Conservation (phyloP, 2,329 filamentous ascomycete genomes). For the Colletotrichum acutatum region DNA sequence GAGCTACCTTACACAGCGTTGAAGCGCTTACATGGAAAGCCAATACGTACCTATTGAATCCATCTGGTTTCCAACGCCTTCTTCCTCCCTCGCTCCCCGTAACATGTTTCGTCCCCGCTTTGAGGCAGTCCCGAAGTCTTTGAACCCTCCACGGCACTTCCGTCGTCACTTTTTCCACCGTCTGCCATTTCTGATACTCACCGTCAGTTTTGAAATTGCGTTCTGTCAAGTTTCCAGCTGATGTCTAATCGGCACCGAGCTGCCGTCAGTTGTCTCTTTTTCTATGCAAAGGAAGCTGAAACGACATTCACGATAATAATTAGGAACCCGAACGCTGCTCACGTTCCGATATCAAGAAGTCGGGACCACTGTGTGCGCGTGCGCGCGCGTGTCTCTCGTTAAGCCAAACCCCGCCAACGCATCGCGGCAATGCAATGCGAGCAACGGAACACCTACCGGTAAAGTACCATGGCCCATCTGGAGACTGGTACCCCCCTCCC, state of each 20-base stretch:
- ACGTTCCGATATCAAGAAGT: neutral
- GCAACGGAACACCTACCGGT: conserved; percentile 3
- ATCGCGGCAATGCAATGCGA: conserved; percentile 30
- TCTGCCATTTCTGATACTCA: neutral
- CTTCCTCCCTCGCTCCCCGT: neutral
- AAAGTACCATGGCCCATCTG: conserved; percentile 8
- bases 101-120: neutral
- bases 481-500: neutral
- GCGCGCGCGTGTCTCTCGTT: neutral
- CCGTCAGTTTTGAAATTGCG: neutral
- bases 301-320: conserved; percentile 23
- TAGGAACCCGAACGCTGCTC: conserved; percentile 8
- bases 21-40: conserved; percentile 13
- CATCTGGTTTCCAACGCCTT: neutral
- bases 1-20: neutral
- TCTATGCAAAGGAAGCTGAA: conserved; percentile 16
- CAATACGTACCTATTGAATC: neutral
- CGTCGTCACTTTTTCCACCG: neutral
- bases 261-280: neutral
- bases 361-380: neutral
- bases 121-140: neutral
- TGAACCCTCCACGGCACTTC: neutral
- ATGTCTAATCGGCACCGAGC: neutral
- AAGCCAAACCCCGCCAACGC: conserved; percentile 1
- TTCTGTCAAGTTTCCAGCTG: neutral